Conservation (phyloP, 2,329 filamentous ascomycete genomes). For the Colletotrichum sp. region DNA sequence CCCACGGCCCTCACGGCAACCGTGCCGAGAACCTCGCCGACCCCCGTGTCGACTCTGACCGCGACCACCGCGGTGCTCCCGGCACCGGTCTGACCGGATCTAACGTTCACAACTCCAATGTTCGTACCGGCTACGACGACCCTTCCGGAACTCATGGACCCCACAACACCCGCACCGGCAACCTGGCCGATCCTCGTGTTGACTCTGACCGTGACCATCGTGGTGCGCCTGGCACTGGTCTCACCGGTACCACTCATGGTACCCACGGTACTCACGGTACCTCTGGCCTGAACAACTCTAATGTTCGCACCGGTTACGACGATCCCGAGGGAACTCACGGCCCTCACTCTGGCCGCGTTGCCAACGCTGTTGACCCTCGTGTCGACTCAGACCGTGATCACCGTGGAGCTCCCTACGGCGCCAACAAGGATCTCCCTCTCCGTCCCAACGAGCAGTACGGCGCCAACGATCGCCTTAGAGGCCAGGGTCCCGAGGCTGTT, state of each 20-base stretch:
- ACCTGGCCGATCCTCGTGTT: conserved; percentile 16
- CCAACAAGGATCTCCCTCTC: conserved; percentile 14
- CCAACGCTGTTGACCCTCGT: conserved; percentile 5
- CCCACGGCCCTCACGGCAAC: conserved; percentile 37
- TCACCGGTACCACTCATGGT: neutral
- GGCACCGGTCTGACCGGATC: neutral
- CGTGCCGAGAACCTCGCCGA: conserved; percentile 50
- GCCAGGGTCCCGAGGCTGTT: neutral
- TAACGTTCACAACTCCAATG: neutral
- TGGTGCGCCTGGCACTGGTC: conserved; percentile 21
- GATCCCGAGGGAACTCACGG: conserved; percentile 5
- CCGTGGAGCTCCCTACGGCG: conserved; percentile 11
- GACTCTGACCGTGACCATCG: conserved; percentile 4
- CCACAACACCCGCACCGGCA: conserved; percentile 33
- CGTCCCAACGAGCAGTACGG: conserved; percentile 9
- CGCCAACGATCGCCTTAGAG: neutral
- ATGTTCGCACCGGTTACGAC: neutral
- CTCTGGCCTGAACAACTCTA: neutral
- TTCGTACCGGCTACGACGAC: neutral
- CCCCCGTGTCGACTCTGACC: conserved; percentile 52
- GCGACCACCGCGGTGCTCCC: conserved; percentile 29
- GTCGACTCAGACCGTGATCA: conserved; percentile 21
- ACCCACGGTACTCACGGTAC: conserved; percentile 14
- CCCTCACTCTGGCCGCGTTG: neutral
- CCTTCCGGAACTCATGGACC: conserved; percentile 38